phyloP scores from a whole-genome alignment of 768 basidiomycete genomes.

The Omphalotus guepiniiformis region DNA sequence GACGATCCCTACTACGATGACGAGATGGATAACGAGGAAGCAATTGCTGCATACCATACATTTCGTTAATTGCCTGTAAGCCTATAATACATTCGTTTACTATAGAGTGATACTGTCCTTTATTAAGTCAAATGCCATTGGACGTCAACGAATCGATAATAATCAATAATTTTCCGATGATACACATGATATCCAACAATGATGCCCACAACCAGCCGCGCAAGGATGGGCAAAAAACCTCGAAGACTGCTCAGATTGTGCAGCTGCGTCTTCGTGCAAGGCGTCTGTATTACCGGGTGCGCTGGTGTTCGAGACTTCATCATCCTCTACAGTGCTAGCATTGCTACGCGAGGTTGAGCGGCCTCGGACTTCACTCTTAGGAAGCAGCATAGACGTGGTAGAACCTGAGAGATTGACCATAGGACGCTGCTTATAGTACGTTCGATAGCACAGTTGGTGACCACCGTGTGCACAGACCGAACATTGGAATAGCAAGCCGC shows the following conservation, averaged over 20 bases:
- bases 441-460: constrained; percentile 72
- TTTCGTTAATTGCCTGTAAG: no score
- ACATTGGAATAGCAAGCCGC: constrained; percentile 66
- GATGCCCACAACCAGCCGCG: constrained; percentile 80
- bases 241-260: constrained; percentile 12
- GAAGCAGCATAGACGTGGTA: constrained; percentile 15
- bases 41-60: constrained; percentile 29
- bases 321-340: constrained; percentile 20
- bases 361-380: constrained; percentile 10
- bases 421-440: constrained; percentile 58
- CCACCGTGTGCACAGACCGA: constrained; percentile 77
- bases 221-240: constrained; percentile 56
- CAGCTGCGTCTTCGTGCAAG: constrained; percentile 13
- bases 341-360: constrained; percentile 17
- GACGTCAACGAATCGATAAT: no score
- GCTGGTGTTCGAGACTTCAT: constrained; percentile 11
- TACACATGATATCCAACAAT: constrained; percentile 49
- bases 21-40: constrained; percentile 36
- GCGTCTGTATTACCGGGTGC: constrained; percentile 16
- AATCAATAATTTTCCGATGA: neutral
- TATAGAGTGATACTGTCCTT: no score
- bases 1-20: constrained; percentile 23
- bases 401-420: constrained; percentile 40
- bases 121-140: no score
- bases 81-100: no score